Evolutionary conservation across 1,139 yeast genomes (phyloP).

Genomic region (Magnusiomyces fungicola): DNA sequence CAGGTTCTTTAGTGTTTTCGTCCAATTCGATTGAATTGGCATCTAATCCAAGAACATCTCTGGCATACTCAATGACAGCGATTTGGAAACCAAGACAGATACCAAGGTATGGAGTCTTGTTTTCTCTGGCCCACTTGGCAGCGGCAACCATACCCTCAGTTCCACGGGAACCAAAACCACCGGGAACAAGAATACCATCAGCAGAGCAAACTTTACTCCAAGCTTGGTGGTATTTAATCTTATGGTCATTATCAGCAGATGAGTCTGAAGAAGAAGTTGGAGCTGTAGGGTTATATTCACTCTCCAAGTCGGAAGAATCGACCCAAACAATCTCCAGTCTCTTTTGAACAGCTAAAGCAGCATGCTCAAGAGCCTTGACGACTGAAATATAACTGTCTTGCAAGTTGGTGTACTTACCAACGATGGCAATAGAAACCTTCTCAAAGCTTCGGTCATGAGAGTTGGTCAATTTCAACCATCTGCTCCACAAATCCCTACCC

Average conservation of each 20-base stretch:
- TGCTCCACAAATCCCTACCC: slow-evolving; percentile 63
- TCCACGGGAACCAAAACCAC: slow-evolving; percentile 97
- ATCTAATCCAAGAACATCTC: slow-evolving; percentile 66
- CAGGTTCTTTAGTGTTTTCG: slow-evolving; percentile 57
- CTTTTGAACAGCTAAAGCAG: slow-evolving; percentile 83
- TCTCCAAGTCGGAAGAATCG: slow-evolving; percentile 86
- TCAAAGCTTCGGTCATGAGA: slow-evolving; percentile 77
- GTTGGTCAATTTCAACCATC: slow-evolving; percentile 75
- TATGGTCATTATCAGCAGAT: slow-evolving; percentile 38
- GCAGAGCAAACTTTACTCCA: slow-evolving; percentile 94
- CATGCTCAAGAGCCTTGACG: slow-evolving; percentile 90
- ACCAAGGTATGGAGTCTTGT: slow-evolving; percentile 88
- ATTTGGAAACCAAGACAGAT: slow-evolving; percentile 97
- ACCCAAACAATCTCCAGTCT: slow-evolving; percentile 90
- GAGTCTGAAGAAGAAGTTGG: slow-evolving; percentile 31
- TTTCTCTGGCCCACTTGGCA: slow-evolving; percentile 96
- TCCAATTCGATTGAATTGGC: slow-evolving; percentile 86
- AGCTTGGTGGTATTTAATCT: slow-evolving; percentile 82
- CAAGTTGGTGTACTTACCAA: slow-evolving; percentile 93
- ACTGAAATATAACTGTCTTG: slow-evolving; percentile 94
- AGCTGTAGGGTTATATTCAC: slow-evolving; percentile 40
- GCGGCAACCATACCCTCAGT: slow-evolving; percentile 98
- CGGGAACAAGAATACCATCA: slow-evolving; percentile 96
- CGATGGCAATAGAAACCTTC: slow-evolving; percentile 87
- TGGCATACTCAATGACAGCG: slow-evolving; percentile 89